These are phyloP conservation scores for Metschnikowia lunata DNA, from an alignment of 805 yeast species.

Conservation along the genomic window DNA sequence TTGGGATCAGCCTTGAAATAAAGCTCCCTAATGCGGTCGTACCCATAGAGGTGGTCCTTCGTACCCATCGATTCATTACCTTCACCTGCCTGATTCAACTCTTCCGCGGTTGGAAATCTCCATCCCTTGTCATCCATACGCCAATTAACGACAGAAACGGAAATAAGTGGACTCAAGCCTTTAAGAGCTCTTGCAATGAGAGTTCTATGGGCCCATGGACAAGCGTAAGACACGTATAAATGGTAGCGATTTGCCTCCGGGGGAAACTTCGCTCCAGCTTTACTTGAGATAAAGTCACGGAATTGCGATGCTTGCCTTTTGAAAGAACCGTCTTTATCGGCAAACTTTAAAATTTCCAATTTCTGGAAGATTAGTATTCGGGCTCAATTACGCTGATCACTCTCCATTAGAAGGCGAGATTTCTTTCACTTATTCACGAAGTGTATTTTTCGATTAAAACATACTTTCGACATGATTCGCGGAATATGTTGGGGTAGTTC, in stretches of 20 bases:
- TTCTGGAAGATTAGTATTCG: constrained; percentile 14
- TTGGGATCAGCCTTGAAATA: constrained; percentile 73
- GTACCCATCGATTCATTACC: constrained; percentile 46
- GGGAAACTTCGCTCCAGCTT: constrained; percentile 56
- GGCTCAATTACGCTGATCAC: no score
- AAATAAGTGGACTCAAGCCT: constrained; percentile 57
- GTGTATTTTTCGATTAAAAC: background rate
- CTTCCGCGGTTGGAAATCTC: constrained; percentile 62
- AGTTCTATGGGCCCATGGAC: constrained; percentile 96
- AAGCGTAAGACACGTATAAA: constrained; percentile 79
- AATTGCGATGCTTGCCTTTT: constrained; percentile 54
- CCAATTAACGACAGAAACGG: constrained; percentile 85
- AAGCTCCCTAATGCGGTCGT: constrained; percentile 58
- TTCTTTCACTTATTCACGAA: background rate
- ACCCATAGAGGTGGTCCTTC: constrained; percentile 48
- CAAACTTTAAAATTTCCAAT: constrained; percentile 45
- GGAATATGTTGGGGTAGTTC: no score
- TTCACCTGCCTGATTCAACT: constrained; percentile 38
- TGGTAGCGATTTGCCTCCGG: constrained; percentile 84
- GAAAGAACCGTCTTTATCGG: constrained; percentile 50
- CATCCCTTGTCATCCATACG: constrained; percentile 84
- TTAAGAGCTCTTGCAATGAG: constrained; percentile 69
- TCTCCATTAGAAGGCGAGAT: no score
- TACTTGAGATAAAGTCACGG: constrained; percentile 57
- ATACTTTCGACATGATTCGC: background rate